These are phyloP conservation scores for Pleurotus cornucopiae DNA, from an alignment of 768 basidiomycete species.

Conservation along the genomic window DNA sequence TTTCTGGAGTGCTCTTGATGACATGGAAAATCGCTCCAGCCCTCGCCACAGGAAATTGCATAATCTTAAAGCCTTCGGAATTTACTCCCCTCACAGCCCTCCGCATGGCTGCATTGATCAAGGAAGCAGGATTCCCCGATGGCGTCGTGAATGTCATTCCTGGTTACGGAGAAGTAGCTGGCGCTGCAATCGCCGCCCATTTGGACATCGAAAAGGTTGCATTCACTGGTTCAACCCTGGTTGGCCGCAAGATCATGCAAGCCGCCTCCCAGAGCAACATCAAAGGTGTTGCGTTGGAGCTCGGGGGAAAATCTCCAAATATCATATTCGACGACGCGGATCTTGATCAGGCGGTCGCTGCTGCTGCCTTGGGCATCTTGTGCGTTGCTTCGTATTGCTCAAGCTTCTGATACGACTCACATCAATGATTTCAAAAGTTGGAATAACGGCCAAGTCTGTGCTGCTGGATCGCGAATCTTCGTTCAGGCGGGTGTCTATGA, in stretches of 20 bases:
- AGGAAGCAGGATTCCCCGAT: slow-evolving; percentile 68
- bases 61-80: slow-evolving; percentile 80
- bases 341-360: slow-evolving; percentile 66
- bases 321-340: slow-evolving; percentile 75
- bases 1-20: slow-evolving; percentile 47
- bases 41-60: slow-evolving; percentile 74
- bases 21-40: slow-evolving; percentile 81
- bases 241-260: slow-evolving; percentile 77
- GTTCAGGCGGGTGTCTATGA: slow-evolving; percentile 80
- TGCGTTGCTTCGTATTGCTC: slow-evolving; percentile 27
- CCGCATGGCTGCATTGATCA: slow-evolving; percentile 42
- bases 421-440: slow-evolving; percentile 30
- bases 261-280: slow-evolving; percentile 78
- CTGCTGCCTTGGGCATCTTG: slow-evolving; percentile 73
- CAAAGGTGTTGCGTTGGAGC: slow-evolving; percentile 79
- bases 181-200: slow-evolving; percentile 59
- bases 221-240: slow-evolving; percentile 65
- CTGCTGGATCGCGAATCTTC: slow-evolving; percentile 79
- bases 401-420: too few species aligned
- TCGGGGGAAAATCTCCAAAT: slow-evolving; percentile 73
- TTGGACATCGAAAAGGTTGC: slow-evolving; percentile 64
- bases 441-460: slow-evolving; percentile 74
- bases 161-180: slow-evolving; percentile 60
- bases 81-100: slow-evolving; percentile 65
- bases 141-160: slow-evolving; percentile 68